These are phyloP conservation scores for Penicillium desertorum DNA, from an alignment of 495 filamentous ascomycete species.

Conservation along the genomic window DNA sequence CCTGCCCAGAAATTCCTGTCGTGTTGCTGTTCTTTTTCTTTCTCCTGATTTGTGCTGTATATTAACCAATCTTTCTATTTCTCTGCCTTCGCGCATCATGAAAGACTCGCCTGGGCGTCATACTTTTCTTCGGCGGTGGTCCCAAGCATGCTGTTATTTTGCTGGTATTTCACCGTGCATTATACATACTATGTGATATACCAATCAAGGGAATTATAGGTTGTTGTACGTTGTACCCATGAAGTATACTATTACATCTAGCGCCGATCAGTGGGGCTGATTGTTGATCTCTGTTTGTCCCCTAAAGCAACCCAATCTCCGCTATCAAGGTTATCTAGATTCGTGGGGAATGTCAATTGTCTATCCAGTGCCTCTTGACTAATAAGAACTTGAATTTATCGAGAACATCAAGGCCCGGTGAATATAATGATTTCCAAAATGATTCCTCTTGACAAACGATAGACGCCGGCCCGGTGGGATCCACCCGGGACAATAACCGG, in stretches of 20 bases:
- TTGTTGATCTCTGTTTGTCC: not conserved
- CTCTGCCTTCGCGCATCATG: constrained; percentile 14
- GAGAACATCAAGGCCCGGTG: not conserved
- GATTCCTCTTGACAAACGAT: not conserved
- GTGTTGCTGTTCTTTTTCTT: not conserved
- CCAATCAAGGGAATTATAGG: not conserved
- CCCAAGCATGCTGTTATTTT: constrained; percentile 39
- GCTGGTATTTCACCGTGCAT: not conserved
- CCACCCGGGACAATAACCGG: constrained; percentile 30
- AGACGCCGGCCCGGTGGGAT: constrained; percentile 24
- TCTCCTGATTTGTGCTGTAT: not conserved
- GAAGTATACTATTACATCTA: not conserved
- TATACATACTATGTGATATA: not conserved
- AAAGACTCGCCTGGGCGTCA: constrained; percentile 51
- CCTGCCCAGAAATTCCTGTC: not conserved
- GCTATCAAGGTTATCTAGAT: not conserved
- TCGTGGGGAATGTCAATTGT: not conserved
- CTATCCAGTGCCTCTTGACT: not conserved
- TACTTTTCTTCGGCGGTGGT: constrained; percentile 66
- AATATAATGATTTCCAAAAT: not conserved
- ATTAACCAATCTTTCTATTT: not conserved
- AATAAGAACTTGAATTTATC: not conserved
- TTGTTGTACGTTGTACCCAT: not conserved
- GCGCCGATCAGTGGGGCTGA: not conserved
- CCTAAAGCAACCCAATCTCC: not conserved